Base-by-base conservation (phyloP, 345 rosid genomes). In the Heritiera fomes region DNA sequence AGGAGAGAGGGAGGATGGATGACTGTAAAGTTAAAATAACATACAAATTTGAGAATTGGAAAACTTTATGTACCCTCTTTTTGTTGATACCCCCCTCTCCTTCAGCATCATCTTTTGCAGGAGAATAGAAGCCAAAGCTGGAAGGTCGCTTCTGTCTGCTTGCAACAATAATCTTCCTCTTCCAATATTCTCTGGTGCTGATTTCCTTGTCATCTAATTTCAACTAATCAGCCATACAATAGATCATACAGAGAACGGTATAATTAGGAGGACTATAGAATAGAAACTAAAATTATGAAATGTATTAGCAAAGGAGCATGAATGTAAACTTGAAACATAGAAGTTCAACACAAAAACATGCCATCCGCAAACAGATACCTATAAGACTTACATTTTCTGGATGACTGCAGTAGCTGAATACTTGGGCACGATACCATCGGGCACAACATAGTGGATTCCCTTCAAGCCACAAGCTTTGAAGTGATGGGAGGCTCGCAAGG, bases 391-490 rank as follows among this genome's bases (percentile, higher is more conserved):
- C 98, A 75, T 83, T 86, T 76, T 90, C 89, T 59, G 95, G 90
- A 80, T 77, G 82, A 82, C 82, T 47, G 76, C 91, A 88, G 80
- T 89, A 89, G 89, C 98, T 88, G 87, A 90, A 95, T 62, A 94
- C 97, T 78, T 91, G 95, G 38, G 89, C 89, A 74, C 98, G 97
- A 81, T 90, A 93, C 98, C 99, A 97, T 50, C 97, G 86, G n/a
- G 92, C 88, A 82, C 90, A 89, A 68, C 98, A 93, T 77, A 97
- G 76, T 45, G 99, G 98, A 85, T 97, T 97, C 82, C 99, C 99
- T 89, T 97, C 99, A 88, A 97, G 77, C 99, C 99, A 97, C 84
- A 97, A 84, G 83, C 79, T 93, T 77, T 49, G 87, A 64, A 97
- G 85, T 75, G 82, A 86, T 74, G 91, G 86, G 79, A 92, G 92